Evolutionary conservation across 2,329 filamentous ascomycete genomes (phyloP), one percentile per base, ranked within the genome.

Genomic region (Penicillium frequentans): DNA sequence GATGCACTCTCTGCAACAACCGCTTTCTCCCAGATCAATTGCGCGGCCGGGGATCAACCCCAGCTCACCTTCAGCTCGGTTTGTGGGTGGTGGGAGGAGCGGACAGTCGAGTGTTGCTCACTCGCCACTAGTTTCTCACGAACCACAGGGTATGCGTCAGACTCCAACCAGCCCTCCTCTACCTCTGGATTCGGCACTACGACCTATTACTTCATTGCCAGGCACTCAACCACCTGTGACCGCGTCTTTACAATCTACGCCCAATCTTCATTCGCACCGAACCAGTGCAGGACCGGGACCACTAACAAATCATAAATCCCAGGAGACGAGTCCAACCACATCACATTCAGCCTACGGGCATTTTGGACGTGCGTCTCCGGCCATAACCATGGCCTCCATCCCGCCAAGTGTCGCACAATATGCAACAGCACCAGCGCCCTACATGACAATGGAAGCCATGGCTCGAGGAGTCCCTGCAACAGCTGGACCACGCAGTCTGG

Each of bases 1-100:
- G 11, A 65, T 64, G 23, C 66, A 66, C 29, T 60, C 64, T 9
- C 56, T 64, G 23, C 67, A 66, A n/a, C 66, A 67, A 29, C 70
- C 69, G 6, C 59, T 71, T 19, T 76, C 75, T 31, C 73, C 73
- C 4, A 64, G 65, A 21, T 63, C 64, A 27, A 65, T 65, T 50
- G 65, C 61, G 19, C 68, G 70, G n/a, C 68, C 69, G 43, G 60
- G 68, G 26, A 69, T 74, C 49, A 69, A 70, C 21, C 73, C 74
- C 27, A 65, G 65, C 19, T 77, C 75, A 16, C 75, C 75, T 3
- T 73, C 73, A 11, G 65, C 70, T 24, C 71, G 73, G 5, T 70
- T 75, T 51, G 65, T 68, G 19, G 65, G 68, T 1, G 59, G 64
- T 44, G 65, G 69, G 13, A 68, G 66, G 44, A 65, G 71, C 11